Evolutionary conservation across 352 stramenopile species (phyloP).

Genomic region (Pythium sukuiense): DNA sequence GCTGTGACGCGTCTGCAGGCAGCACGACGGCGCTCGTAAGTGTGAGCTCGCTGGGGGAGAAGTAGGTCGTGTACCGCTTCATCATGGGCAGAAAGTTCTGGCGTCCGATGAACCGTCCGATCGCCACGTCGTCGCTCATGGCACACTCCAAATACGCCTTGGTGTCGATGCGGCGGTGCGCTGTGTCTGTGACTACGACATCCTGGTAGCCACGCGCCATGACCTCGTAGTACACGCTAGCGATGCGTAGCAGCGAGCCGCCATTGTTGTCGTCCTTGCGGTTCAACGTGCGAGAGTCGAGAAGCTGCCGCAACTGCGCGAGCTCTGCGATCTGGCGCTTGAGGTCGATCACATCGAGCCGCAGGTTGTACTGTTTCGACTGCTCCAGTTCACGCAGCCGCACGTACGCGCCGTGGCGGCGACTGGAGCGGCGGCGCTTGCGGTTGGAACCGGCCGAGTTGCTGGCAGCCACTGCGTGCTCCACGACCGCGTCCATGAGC

Average conservation of each 20-base stretch:
- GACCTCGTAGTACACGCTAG: slow-evolving; percentile 20
- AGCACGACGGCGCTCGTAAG: slow-evolving; percentile 12
- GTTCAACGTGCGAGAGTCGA: slow-evolving; percentile 14
- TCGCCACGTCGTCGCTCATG: slow-evolving; percentile 19
- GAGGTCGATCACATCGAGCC: slow-evolving; percentile 24
- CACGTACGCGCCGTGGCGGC: slow-evolving; percentile 24
- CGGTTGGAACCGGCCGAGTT: slow-evolving; percentile 1
- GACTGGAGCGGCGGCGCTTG: slow-evolving; percentile 8
- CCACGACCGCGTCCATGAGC: slow-evolving; percentile 25
- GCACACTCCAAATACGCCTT: slow-evolving; percentile 16
- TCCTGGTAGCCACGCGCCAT: slow-evolving; percentile 14
- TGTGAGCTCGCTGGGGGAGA: slow-evolving; percentile 1
- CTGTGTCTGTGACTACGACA: neutral
- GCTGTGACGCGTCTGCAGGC: neutral
- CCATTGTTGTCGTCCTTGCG: slow-evolving; percentile 12
- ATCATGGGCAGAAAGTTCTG: slow-evolving; percentile 19
- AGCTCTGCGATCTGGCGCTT: slow-evolving; percentile 24
- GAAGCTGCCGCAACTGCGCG: slow-evolving; percentile 15
- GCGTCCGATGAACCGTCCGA: slow-evolving; percentile 16
- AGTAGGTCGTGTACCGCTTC: slow-evolving; percentile 21
- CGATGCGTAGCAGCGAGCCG: slow-evolving; percentile 16
- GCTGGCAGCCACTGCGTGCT: slow-evolving; percentile 13
- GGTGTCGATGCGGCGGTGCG: slow-evolving; percentile 14
- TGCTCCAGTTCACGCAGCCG: slow-evolving; percentile 22
- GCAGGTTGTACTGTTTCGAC: slow-evolving; percentile 22